phyloP scores from a whole-genome alignment of 176 grass and related monocot genomes.

The Areca catechu region DNA sequence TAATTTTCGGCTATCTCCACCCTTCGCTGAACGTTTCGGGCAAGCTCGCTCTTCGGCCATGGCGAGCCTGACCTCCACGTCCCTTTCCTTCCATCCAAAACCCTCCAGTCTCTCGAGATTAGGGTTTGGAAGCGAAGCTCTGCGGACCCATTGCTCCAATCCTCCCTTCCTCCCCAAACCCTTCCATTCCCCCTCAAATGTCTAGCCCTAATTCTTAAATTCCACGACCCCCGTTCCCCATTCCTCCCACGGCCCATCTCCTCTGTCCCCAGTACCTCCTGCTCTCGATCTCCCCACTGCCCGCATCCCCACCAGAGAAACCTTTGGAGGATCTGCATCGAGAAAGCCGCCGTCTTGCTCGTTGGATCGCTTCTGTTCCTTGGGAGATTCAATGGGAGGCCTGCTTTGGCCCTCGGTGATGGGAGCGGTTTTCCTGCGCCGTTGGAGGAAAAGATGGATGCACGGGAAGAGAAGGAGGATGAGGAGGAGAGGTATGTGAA shows the following conservation, averaged over 20 bases:
- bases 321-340: constrained; percentile 4
- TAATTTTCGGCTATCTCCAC: too few relatives aligned
- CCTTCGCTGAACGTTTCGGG: background rate
- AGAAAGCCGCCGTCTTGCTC: constrained; percentile 6
- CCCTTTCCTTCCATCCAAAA: background rate
- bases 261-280: background rate
- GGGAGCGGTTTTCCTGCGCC: constrained; percentile 12
- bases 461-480: constrained; percentile 14
- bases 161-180: constrained; percentile 15
- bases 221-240: background rate
- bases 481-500: constrained; percentile 52
- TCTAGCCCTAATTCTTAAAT: constrained; percentile 8
- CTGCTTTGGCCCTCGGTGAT: constrained; percentile 13
- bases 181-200: constrained; percentile 12
- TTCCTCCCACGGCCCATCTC: background rate
- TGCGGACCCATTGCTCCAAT: background rate
- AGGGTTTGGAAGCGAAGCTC: background rate
- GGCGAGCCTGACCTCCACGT: constrained; percentile 28
- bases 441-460: constrained; percentile 11
- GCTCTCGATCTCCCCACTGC: background rate
- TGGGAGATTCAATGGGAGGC: constrained; percentile 5
- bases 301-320: background rate
- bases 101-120: background rate
- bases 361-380: constrained; percentile 16
- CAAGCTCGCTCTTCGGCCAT: constrained; percentile 5